A percentile compares a stretch with the other conserved stretches of the same genome.
phyloP scores from a whole-genome alignment of 129 eudicot species.

The Artemisia tridentata region DNA sequence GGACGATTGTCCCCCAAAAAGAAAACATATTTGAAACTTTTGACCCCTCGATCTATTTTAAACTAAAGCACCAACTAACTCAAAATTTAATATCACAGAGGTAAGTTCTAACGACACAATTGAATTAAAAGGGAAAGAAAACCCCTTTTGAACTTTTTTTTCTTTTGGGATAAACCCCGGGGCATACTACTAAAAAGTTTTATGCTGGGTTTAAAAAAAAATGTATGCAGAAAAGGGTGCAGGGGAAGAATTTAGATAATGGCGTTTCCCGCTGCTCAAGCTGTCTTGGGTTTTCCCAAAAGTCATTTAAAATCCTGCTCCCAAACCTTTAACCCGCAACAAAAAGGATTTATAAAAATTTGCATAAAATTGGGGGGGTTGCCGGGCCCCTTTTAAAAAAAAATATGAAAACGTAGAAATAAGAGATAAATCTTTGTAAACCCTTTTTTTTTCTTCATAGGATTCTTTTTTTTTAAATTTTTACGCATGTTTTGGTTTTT shows the following conservation, averaged over 20 bases:
- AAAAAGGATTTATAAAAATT: not conserved
- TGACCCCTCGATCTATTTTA: too few species aligned
- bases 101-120: not conserved
- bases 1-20: too few species aligned
- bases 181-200: too few species aligned
- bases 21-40: too few species aligned
- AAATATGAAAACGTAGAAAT: not conserved
- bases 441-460: constrained; percentile 91
- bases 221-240: not conserved
- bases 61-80: not conserved
- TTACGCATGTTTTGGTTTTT: constrained; percentile 57
- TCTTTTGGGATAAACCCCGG: too few species aligned
- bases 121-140: too few species aligned
- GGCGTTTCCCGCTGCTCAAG: constrained; percentile 74
- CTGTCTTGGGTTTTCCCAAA: constrained; percentile 72
- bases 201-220: not conserved
- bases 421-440: constrained; percentile 13
- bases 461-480: constrained; percentile 68
- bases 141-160: too few species aligned
- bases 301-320: constrained; percentile 70
- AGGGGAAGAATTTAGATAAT: constrained; percentile 5
- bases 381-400: not conserved
- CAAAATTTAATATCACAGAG: not conserved
- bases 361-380: constrained; percentile 15
- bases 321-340: constrained; percentile 51